phyloP scores from a whole-genome alignment of 2,329 filamentous ascomycete genomes.

The Macrophomina tecta region DNA sequence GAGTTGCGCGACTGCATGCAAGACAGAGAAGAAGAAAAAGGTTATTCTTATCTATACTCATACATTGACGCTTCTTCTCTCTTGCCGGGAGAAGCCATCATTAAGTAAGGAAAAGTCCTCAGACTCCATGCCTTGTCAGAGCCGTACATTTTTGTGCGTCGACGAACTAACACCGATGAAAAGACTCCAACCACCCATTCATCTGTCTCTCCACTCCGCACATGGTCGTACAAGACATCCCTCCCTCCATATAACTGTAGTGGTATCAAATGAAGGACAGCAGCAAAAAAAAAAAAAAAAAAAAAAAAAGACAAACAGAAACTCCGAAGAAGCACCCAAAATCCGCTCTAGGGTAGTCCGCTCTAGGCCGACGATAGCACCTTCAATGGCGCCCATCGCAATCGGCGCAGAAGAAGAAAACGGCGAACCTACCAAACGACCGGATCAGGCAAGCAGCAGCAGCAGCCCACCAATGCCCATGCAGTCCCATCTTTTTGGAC shows the following conservation, averaged over 20 bases:
- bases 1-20: neutral
- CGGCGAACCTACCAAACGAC: too few species aligned
- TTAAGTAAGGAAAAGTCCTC: too few species aligned
- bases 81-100: too few species aligned
- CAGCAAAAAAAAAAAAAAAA: neutral
- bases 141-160: neutral
- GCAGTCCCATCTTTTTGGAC: too few species aligned
- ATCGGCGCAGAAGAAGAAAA: too few species aligned
- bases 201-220: neutral
- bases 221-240: neutral
- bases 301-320: neutral
- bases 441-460: too few species aligned
- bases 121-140: neutral
- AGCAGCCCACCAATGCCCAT: too few species aligned
- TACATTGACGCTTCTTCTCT: neutral
- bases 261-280: slow-evolving; percentile 17
- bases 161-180: too few species aligned
- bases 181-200: neutral
- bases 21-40: neutral
- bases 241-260: neutral
- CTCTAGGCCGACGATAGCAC: neutral
- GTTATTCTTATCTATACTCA: neutral
- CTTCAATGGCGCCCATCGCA: too few species aligned
- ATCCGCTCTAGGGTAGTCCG: neutral
- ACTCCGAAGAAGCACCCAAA: neutral